Evolutionary conservation across 208 protist species (phyloP), one percentile per base, ranked within the genome.

Genomic region (Phytomonas francai): DNA sequence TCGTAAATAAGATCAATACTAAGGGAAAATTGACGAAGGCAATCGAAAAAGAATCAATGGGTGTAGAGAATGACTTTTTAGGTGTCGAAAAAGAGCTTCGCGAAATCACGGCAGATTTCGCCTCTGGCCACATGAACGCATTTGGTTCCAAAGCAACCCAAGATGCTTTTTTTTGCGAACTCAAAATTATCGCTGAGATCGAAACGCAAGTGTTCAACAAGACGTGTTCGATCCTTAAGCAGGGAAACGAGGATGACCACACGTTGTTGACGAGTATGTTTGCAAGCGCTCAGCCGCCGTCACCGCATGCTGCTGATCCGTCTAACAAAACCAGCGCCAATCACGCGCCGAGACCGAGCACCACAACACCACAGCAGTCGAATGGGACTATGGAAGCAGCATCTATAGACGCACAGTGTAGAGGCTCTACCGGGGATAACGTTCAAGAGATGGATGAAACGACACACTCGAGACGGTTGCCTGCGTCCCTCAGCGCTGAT

Each of bases 151-250:
- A 77, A 5, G 59, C 59, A 6, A 87, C 80, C 27, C 84, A 89
- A 65, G 86, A 94, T 60, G 78, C 76, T 36, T 89, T 94, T 56
- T 67, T 92, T 25, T 78, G 86, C 11, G 87, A 95, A 65, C 73
- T 92, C 25, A 68, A 79, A 67, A 77, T 80, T 36, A 95, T 95
- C 68, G 79, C 85, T 0, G 85, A 92, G 32, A 85, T 95, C 54
- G 87, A 95, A 49, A 88, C 87, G 12, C 83, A 95, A 58, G 84
- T 95, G 0, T 95, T 93, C 70, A 92, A 93, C 77, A 78, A 79
- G 31, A 87, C 81, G 29, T 92, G 89, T 63, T 74, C 79, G 2
- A 72, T 95, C 27, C 76, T 95, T 27, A 90, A 86, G 74, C 63
- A 68, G n/a, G 81, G 81, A 72, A 84, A 72, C 56, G 72, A 71